Base-by-base conservation (phyloP, 1,284 basidiomycete genomes). In the Serendipita sp. region DNA sequence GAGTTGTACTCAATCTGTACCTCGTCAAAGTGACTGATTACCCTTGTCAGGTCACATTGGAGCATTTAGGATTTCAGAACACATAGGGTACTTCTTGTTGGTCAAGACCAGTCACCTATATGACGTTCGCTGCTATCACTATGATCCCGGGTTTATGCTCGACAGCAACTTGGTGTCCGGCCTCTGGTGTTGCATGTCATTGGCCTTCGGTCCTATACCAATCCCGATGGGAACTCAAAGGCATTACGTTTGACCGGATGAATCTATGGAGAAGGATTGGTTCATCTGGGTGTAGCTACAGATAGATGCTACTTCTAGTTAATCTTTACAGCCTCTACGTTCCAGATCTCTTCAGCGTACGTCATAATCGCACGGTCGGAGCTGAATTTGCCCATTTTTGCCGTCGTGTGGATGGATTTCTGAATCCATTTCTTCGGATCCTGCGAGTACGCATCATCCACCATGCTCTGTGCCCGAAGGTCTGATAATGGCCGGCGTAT, bases 341-440 rank as follows among this genome's bases (percentile, higher is more conserved):
- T 58, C 53, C 53, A 58, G 53, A 58, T 71, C 60, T 73, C 74
- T 69, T 76, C 75, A 8, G 91, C 91, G 68, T 94, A 94, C 72
- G 91, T 88, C 68, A 85, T 82, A 69, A 94, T 93, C 2, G 90
- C 89, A 63, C 93, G 82, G 72, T 95, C 93, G 47, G 88, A 91
- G 72, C 89, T 91, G 77, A 95, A 95, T 72, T 93, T 92, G 73
- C 91, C 92, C 92, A 94, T 95, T 82, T 86, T 88, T 35, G 87
- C 88, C 0, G 86, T 82, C 3, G 90, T 93, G 61, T 81, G 74
- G 72, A 94, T 93, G 34, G 87, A 88, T 77, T 93, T 94, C 77
- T 91, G 90, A 73, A 85, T 82, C 93, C 93, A 96, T 68, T 87
- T 87, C 0, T 83, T 81, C 64, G 80, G 83, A 71, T 93, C 85